Conservation (phyloP, 2,329 filamentous ascomycete genomes). For the Paecilomyces formosus region DNA sequence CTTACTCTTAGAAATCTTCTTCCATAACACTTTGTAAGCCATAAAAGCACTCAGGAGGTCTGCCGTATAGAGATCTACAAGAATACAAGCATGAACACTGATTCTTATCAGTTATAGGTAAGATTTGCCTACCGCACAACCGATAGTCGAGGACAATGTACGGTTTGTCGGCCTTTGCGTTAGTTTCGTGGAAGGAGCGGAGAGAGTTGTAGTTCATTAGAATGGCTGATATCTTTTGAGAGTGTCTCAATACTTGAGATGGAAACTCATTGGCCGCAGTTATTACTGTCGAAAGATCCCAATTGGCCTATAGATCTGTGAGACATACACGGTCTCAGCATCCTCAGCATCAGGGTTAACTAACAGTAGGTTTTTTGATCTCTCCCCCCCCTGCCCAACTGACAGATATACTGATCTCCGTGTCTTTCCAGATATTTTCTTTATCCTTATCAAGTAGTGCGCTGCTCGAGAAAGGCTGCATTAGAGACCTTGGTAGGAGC, state of each 20-base stretch:
- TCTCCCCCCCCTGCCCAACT: conserved; percentile 26
- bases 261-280: conserved; percentile 26
- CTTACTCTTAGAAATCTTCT: conserved; percentile 8
- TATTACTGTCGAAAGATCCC: conserved; percentile 22
- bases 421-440: conserved; percentile 12
- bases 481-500: conserved; percentile 6
- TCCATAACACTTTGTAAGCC: conserved; percentile 26
- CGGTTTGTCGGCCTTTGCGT: conserved; percentile 11
- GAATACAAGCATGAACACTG: not conserved
- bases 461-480: conserved; percentile 1
- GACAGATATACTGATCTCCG: conserved; percentile 25
- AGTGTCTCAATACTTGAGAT: conserved; percentile 22
- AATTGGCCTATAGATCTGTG: conserved; percentile 11
- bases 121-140: conserved; percentile 12
- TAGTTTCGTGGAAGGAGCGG: conserved; percentile 21
- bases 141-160: conserved; percentile 24
- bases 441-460: conserved; percentile 10
- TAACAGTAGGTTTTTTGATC: conserved; percentile 19
- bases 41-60: conserved; percentile 25
- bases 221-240: conserved; percentile 21
- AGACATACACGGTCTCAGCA: not conserved
- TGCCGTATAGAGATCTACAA: conserved; percentile 19
- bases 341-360: not conserved
- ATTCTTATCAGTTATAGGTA: not conserved
- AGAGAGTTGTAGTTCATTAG: conserved; percentile 22